Evolutionary conservation across 2,329 filamentous ascomycete species (phyloP).

Genomic region (Tolypocladium capitatum): DNA sequence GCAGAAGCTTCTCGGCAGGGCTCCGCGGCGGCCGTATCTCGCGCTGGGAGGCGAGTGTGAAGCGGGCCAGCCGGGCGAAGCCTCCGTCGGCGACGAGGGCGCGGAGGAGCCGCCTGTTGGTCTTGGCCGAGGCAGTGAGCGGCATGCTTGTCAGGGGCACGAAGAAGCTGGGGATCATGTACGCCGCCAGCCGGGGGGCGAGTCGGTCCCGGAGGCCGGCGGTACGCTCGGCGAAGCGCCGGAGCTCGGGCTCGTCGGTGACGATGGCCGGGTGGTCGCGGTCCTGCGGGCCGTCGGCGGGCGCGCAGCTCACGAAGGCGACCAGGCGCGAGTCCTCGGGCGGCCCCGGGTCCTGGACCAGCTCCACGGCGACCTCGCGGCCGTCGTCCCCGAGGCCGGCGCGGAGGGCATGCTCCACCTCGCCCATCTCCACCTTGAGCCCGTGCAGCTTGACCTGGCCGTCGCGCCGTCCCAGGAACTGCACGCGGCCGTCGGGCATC

Average conservation of each 20-base stretch:
- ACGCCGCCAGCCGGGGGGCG: not conserved
- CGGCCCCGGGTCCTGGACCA: not conserved
- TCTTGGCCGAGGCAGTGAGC: not conserved
- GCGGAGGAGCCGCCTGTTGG: not conserved
- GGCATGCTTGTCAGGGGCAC: not conserved
- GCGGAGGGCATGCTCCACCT: not conserved
- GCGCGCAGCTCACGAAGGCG: not conserved
- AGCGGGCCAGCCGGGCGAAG: not conserved
- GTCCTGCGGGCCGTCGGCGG: not conserved
- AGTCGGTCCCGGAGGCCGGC: not conserved
- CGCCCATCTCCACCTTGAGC: not conserved
- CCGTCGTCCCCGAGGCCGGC: not conserved
- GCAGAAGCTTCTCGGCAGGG: not conserved
- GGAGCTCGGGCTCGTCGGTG: too few relatives aligned
- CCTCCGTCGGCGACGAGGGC: not conserved
- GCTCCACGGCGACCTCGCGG: not conserved
- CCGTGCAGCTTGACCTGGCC: not conserved
- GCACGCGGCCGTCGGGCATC: not conserved
- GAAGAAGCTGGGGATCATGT: not conserved
- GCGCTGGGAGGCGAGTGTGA: not conserved
- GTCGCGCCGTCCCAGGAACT: not conserved
- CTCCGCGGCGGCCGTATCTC: not conserved
- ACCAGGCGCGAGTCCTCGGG: not conserved
- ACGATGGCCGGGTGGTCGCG: not conserved
- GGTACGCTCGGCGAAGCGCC: too few relatives aligned